Base-by-base conservation (phyloP, 2,329 filamentous ascomycete genomes). In the Ceratocystis lukuohia region DNA sequence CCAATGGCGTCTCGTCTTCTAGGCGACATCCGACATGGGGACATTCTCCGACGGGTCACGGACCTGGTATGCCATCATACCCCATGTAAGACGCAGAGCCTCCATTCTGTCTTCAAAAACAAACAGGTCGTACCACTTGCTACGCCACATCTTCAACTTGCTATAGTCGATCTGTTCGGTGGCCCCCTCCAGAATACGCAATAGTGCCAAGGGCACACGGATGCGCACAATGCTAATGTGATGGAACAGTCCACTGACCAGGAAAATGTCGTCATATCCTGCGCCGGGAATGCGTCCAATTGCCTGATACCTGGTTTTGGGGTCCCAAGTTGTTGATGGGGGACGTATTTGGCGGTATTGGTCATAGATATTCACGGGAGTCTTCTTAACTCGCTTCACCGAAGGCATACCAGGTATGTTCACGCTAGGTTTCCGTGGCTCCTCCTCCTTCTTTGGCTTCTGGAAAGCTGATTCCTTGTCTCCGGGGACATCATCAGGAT, bases 101-200 rank as follows among this genome's bases (percentile, higher is more conserved):
- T 79, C 78, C 30, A 86, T 71, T 59, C 84, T 74, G 65, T 87
- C 80, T 25, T 81, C 76, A 0, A 73, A 71, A 61, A 79, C 69
- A 70, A 86, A 87, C 10, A 87, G 73, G 71, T 87, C 84, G 70
- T 77, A 85, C 84, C 84, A 87, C 48, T 72, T 76, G 69, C 81
- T 86, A 68, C 84, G 78, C 78, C 80, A 82, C 45, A 84, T 76
- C 70, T 80, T 76, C 1, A 86, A 73, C 69, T 75, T 76, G 8
- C 77, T 80, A 80, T 82, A 84, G 73, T 77, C 79, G 63, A 74
- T 75, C 6, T 72, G 73, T 44, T 76, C 74, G 2, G 70, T 71
- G 3, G 74, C 74, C 0, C 84, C 84, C 6, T 79, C 80, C 1
- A 87, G 69, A 6, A 82, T 80, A 17, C 77, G 76, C 37, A 87